A percentile compares a stretch with the other conserved stretches of the same genome.
phyloP scores from a whole-genome alignment of 225 moss, liverwort and hornwort genomes.

The Pseudoscleropodium purum region DNA sequence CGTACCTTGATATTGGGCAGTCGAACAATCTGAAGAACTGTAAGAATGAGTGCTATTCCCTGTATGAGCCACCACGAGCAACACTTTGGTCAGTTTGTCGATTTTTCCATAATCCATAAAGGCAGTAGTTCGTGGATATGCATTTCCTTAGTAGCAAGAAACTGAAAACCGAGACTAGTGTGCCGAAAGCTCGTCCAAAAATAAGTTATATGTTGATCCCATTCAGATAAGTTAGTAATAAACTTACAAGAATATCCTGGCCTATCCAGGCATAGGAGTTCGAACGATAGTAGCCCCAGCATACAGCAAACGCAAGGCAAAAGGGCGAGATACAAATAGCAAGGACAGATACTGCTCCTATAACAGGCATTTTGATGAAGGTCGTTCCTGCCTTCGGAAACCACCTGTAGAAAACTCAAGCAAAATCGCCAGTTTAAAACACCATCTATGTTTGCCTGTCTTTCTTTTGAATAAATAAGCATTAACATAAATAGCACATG shows the following conservation, averaged over 20 bases:
- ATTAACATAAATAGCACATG: neutral
- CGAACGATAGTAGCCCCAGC: slow-evolving; percentile 79
- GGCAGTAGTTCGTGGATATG: neutral
- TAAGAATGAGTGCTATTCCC: slow-evolving; percentile 90
- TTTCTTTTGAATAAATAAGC: neutral
- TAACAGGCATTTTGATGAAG: slow-evolving; percentile 57
- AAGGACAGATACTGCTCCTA: slow-evolving; percentile 71
- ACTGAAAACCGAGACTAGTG: neutral
- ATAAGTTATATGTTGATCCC: neutral
- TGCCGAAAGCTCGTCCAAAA: neutral
- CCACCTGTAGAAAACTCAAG: slow-evolving; percentile 52
- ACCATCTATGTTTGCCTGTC: neutral
- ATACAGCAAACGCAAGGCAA: slow-evolving; percentile 71
- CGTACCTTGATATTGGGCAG: slow-evolving; percentile 93
- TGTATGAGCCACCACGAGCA: slow-evolving; percentile 17
- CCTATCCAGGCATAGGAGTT: slow-evolving; percentile 90
- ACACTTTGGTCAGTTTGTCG: neutral
- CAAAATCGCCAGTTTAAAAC: neutral
- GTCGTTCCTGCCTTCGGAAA: slow-evolving; percentile 60
- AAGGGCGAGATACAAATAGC: slow-evolving; percentile 77
- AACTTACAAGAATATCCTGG: slow-evolving; percentile 83
- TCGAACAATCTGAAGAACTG: slow-evolving; percentile 92
- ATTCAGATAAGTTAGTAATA: neutral
- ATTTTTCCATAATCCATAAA: neutral
- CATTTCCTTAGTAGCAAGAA: neutral